Evolutionary conservation across 2,329 filamentous ascomycete genomes (phyloP).

Genomic region (Colletotrichum coccodes): DNA sequence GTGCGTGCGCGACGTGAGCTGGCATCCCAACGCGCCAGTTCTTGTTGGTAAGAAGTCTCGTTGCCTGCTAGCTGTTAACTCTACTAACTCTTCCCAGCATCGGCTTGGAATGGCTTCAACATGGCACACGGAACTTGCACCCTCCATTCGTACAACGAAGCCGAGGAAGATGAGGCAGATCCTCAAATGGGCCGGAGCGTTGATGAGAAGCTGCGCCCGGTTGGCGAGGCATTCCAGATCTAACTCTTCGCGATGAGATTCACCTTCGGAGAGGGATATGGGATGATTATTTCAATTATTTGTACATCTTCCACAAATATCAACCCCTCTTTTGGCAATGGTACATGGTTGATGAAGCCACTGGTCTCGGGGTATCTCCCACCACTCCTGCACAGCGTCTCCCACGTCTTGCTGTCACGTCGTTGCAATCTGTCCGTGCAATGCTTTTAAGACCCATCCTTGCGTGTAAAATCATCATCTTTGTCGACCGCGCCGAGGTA

Average conservation of each 20-base stretch:
- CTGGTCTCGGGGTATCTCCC: constrained; percentile 31
- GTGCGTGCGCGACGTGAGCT: constrained; percentile 87
- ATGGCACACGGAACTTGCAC: constrained; percentile 80
- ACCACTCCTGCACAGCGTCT: constrained; percentile 2
- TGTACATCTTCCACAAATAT: constrained; percentile 29
- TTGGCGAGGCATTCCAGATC: constrained; percentile 3
- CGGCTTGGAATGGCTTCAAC: constrained; percentile 83
- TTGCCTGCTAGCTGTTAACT: background rate
- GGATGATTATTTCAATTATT: constrained; percentile 32
- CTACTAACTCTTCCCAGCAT: constrained; percentile 62
- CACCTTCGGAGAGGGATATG: background rate
- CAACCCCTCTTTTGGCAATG: constrained; percentile 32
- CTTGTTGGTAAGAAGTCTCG: constrained; percentile 67
- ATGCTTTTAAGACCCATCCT: constrained; percentile 23
- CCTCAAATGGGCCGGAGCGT: constrained; percentile 68
- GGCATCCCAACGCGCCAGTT: constrained; percentile 87
- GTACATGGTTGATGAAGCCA: constrained; percentile 31
- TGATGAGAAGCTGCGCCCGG: constrained; percentile 65
- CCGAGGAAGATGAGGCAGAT: constrained; percentile 71
- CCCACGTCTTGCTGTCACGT: background rate
- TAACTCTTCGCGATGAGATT: background rate
- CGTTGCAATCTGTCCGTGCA: constrained; percentile 17
- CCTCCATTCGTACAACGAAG: constrained; percentile 81
- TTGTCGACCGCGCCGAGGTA: constrained; percentile 14
- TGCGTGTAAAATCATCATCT: constrained; percentile 24